Conservation (phyloP, 208 protist genomes). For the Trypanosoma platydactyli region DNA sequence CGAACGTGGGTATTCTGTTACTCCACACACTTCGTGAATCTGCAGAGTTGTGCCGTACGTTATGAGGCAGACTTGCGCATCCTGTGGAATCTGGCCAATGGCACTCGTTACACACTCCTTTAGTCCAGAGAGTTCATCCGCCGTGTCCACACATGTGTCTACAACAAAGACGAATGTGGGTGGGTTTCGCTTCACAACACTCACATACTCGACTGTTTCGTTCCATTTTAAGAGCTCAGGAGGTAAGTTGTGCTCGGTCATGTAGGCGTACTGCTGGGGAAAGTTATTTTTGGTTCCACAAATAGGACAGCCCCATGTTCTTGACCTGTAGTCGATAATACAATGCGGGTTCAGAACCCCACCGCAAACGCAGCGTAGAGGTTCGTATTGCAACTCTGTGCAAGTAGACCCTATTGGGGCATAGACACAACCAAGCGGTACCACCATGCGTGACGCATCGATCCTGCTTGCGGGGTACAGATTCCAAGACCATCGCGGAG, state of each 20-base stretch:
- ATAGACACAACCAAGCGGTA: constrained; percentile 96
- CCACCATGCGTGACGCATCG: constrained; percentile 94
- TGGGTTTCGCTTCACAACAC: constrained; percentile 44
- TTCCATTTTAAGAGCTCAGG: constrained; percentile 89
- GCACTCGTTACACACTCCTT: constrained; percentile 93
- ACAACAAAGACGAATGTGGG: constrained; percentile 96
- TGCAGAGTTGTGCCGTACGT: constrained; percentile 97
- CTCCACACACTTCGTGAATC: constrained; percentile 73
- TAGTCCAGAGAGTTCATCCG: constrained; percentile 92
- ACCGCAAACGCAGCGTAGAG: constrained; percentile 93
- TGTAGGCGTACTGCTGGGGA: constrained; percentile 93
- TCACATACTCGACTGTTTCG: constrained; percentile 96
- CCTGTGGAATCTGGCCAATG: constrained; percentile 92
- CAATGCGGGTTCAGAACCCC: constrained; percentile 95
- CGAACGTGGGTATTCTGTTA: constrained; percentile 82
- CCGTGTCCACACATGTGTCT: constrained; percentile 95
- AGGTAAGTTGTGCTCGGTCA: constrained; percentile 89
- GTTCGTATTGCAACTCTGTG: constrained; percentile 91
- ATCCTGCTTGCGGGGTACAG: constrained; percentile 93
- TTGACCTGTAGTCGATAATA: constrained; percentile 55
- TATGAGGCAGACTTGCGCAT: constrained; percentile 95
- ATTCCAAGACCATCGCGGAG: constrained; percentile 95
- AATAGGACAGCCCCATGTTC: constrained; percentile 94
- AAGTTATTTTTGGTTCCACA: constrained; percentile 94
- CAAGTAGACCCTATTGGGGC: constrained; percentile 93